Conservation (phyloP, 2,329 filamentous ascomycete genomes). For the Aspergillus costaricaensis region DNA sequence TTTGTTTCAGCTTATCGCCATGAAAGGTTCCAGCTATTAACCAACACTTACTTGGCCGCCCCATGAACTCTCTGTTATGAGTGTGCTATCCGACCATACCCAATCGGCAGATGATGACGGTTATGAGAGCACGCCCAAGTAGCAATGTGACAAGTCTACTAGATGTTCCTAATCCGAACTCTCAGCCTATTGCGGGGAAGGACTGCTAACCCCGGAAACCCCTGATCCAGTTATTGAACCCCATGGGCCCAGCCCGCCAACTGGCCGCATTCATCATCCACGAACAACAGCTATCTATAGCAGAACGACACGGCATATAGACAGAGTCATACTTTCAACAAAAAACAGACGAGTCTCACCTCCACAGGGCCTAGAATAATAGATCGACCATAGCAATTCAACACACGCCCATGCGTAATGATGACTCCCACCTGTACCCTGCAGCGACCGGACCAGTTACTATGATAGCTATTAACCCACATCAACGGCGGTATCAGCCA, state of each 20-base stretch:
- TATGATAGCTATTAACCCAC: neutral
- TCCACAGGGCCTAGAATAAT: neutral
- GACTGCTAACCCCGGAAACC: neutral
- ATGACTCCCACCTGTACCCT: neutral
- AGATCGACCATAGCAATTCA: neutral
- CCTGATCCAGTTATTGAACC: neutral
- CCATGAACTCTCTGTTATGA: neutral
- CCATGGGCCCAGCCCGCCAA: neutral
- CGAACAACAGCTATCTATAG: neutral
- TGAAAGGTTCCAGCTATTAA: neutral
- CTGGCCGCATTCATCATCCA: neutral
- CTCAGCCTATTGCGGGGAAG: neutral
- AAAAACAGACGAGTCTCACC: too few relatives aligned
- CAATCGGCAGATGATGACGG: neutral
- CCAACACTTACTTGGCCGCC: neutral
- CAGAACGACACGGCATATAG: neutral
- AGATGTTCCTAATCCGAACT: neutral
- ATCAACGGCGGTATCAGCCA: neutral
- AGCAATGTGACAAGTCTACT: neutral
- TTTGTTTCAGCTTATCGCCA: slow-evolving; percentile 17
- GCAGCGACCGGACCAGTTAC: neutral
- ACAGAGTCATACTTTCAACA: too few relatives aligned
- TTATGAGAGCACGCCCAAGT: neutral
- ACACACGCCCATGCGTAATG: neutral
- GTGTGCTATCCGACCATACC: neutral